Evolutionary conservation across 306 rosid species (phyloP), one percentile per base, ranked within the genome.

Genomic region (Trichosanthes cucumerina): DNA sequence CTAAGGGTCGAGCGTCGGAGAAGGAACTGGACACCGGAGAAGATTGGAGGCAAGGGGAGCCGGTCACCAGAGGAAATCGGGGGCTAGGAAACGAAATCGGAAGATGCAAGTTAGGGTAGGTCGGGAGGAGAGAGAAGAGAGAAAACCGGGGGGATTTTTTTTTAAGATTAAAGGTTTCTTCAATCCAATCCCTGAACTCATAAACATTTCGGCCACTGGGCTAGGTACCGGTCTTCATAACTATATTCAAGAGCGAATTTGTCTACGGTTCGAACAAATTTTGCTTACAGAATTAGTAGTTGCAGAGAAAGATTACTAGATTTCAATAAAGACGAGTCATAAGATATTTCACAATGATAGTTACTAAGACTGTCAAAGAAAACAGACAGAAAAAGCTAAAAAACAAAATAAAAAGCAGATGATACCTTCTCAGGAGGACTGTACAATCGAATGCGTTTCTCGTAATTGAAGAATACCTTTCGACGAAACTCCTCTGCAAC

Each of bases 361-460:
- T 65, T 65, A 36, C 2, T 18, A 16, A 64, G 5, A 3, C 71
- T 14, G 23, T 64, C 71, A 64, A 33, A 16, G 66, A 60, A 60
- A 59, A 59, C 4, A 33, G 0, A 18, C 3, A 33, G 24, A 62
- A 15, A 33, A 6, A 31, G 9, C 19, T 15, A 31, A 73, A 23
- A 46, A 15, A 26, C 24, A 65, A 19, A 1, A 18, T 65, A 34
- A 36, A 9, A 16, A 7, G 72, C 8, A 74, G 14, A 23, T 16
- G 62, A 8, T 81, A 94, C 97, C 97, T 92, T 95, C 81, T 89
- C 98, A 0, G 98, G 98, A 76, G 97, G 85, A 74, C 98, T 95
- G 46, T 83, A 85, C 87, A 92, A 78, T 50, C 98, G 83, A 0
- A 95, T 84, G 38, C 98, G 98, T 84, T 91, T 95, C 88, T 92